Conservation (phyloP, 495 filamentous ascomycete species). For the Aspergillus bridgeri region DNA sequence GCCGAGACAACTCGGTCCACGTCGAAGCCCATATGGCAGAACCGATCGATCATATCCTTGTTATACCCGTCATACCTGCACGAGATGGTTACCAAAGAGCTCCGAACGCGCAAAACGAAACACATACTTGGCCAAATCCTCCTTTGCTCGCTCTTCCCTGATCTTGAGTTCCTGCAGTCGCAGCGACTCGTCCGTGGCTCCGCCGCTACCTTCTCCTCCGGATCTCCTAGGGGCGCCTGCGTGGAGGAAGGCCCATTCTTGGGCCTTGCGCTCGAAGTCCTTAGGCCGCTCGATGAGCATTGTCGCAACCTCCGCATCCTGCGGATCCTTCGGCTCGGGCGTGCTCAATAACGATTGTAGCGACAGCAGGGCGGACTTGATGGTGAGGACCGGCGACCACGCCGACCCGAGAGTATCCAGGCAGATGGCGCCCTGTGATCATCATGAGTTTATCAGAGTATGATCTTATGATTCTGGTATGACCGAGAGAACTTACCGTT, state of each 20-base stretch:
- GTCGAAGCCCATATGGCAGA: conserved; percentile 91
- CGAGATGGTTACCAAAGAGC: conserved; percentile 13
- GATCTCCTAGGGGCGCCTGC: conserved; percentile 69
- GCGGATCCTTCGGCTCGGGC: conserved; percentile 93
- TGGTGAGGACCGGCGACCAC: conserved; percentile 94
- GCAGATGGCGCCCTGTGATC: conserved; percentile 84
- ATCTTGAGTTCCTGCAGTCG: conserved; percentile 47
- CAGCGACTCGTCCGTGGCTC: conserved; percentile 45
- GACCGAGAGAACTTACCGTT: conserved; percentile 59
- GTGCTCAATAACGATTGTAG: conserved; percentile 89
- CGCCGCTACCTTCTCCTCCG: conserved; percentile 47
- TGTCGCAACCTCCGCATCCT: conserved; percentile 91
- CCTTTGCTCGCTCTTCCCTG: conserved; percentile 35
- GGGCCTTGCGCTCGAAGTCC: conserved; percentile 76
- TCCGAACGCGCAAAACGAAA: not conserved
- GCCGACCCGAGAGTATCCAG: conserved; percentile 85
- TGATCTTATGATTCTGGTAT: not conserved
- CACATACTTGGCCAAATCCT: conserved; percentile 45
- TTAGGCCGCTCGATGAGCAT: conserved; percentile 80
- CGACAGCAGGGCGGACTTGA: conserved; percentile 91
- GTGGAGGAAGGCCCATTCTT: conserved; percentile 85
- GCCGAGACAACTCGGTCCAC: conserved; percentile 83
- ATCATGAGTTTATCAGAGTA: not conserved
- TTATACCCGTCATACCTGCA: conserved; percentile 85
- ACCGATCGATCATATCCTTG: conserved; percentile 80